Evolutionary conservation across 2,329 filamentous ascomycete species (phyloP), one percentile per base, ranked within the genome.

Genomic region (Penicillium palitans): DNA sequence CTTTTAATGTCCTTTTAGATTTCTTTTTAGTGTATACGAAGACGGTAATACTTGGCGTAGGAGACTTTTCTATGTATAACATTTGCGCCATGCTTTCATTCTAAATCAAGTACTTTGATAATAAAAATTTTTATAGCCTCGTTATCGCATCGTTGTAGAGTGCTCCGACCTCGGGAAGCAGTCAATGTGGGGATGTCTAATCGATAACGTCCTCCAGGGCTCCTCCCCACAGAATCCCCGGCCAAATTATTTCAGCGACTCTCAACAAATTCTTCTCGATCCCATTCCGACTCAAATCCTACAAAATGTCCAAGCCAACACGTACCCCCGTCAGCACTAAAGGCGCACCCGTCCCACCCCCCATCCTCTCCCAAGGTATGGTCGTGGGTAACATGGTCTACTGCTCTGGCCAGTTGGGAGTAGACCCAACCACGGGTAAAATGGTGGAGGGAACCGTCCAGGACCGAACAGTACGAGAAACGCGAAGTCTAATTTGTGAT

Each of bases 371-470:
- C 4, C 83, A 87, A 68, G 85, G 83, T 40, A 76, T 87, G 66
- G 80, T 83, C 55, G 80, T 81, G 71, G 84, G 85, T 61, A 84
- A 85, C 68, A 81, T 87, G 72, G 82, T 90, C 31, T 89, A 87
- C 75, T 88, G 85, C 76, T 88, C 84, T 1, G 87, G 87, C 37
- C 81, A 80, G 65, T 78, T 89, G 47, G 86, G 83, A 25, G 74
- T 83, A 58, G 79, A 86, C 62, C 81, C 84, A 0, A 70, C 70
- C 29, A 85, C 83, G 0, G 76, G 74, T 31, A 74, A 80, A 53
- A 59, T 87, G 13, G 80, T 84, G 6, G 78, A 84, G 37, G 86
- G 85, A 6, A 78, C 78, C 19, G 77, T 87, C 44, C 78, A 79
- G 58, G 82, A 83, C 55, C 72, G 80, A 51, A 79, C 80, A 50